A percentile compares a stretch with the other conserved stretches of the same genome.
phyloP scores from a whole-genome alignment of 331 rosid species.

The Quercus tomentella region DNA sequence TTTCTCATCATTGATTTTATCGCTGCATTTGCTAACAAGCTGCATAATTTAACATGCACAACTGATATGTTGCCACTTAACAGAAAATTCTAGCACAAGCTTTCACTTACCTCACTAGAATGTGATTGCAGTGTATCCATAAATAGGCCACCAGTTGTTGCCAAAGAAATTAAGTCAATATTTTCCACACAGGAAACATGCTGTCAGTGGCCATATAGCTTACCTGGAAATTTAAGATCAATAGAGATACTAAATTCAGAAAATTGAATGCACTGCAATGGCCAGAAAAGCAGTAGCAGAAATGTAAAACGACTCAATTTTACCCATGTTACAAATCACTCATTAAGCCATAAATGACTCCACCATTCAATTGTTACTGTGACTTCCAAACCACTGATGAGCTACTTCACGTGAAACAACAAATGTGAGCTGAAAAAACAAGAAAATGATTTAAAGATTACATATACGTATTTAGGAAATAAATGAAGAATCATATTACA shows the following conservation, averaged over 20 bases:
- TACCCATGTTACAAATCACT: slow-evolving; percentile 38
- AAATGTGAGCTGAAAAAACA: too few relatives aligned
- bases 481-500: slow-evolving; percentile 14
- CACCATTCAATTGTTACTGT: too few relatives aligned
- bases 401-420: too few relatives aligned
- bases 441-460: background rate
- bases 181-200: slow-evolving; percentile 74
- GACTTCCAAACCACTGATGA: slow-evolving; percentile 42
- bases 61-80: background rate
- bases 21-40: background rate
- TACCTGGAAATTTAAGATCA: slow-evolving; percentile 39
- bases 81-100: background rate
- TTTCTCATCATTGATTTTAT: background rate
- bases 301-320: slow-evolving; percentile 1
- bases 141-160: slow-evolving; percentile 43
- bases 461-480: slow-evolving; percentile 47
- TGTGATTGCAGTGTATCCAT: slow-evolving; percentile 75
- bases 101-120: slow-evolving; percentile 61
- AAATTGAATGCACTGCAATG: background rate
- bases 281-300: background rate
- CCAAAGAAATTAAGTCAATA: slow-evolving; percentile 74
- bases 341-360: too few relatives aligned
- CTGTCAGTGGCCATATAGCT: slow-evolving; percentile 67
- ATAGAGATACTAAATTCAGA: background rate
- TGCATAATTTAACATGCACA: background rate